Base-by-base conservation (phyloP, 202 grass and related monocot genomes). In the Eragrostis tef region DNA sequence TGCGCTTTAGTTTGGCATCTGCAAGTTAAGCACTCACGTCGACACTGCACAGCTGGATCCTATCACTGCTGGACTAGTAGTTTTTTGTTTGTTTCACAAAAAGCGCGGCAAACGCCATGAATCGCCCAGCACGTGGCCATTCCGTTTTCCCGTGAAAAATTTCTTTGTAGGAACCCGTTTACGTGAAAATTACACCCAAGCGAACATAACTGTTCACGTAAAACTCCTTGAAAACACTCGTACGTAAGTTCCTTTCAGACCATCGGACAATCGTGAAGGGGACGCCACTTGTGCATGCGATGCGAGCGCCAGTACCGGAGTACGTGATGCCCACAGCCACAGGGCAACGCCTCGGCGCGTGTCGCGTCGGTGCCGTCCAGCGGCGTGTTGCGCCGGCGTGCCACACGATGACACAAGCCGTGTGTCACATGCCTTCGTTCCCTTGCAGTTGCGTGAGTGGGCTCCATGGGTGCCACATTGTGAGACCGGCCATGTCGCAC, bases 301-400 rank as follows among this genome's bases (percentile, higher is more conserved):
- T 34, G 3, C 34, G 34, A 39, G 34, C 34, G 34, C 34, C 4
- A 39, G 31, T 34, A 34, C 31, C 2, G 1, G 29, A 31, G 71
- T 22, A 58, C 53, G 53, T 75, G 54, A 31, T 48, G 41, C 16
- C 57, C 24, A 29, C 74, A 6, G 44, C 26, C 44, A 20, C 9
- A 4, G 0, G 22, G 26, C 2, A 11, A 3, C 47, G 24, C 25
- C 24, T 48, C 58, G 13, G 16, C 59, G 6, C 26, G 25, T 21
- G 60, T 52, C 59, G 25, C 59, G 67, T 17, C 67, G 67, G 56
- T 63, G 67, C 79, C 43, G 41, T 50, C 79, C 54, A 81, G 53
- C 79, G 15, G 15, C 52, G 7, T 54, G 34, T 39, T 2, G 34
- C 34, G 34, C 34, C 34, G 34, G 34, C 34, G 34, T 39, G 34